Base-by-base conservation (phyloP, 805 yeast species). In the Candida loeiensis region DNA sequence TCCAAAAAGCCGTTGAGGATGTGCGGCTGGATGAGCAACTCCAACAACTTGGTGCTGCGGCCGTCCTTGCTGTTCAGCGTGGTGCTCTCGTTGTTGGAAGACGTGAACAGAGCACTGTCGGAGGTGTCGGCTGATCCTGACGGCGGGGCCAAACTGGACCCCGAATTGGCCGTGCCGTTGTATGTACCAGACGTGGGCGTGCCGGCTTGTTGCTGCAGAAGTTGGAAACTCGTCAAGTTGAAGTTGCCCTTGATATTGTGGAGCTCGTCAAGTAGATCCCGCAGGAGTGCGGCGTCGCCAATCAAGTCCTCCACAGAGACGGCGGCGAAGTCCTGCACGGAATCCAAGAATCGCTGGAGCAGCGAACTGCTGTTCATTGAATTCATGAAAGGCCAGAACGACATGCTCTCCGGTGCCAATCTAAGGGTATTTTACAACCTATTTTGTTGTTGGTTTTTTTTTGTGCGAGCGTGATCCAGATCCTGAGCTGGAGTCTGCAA, bases 11-110 rank as follows among this genome's bases (percentile, higher is more conserved):
- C 77, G 38, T 70, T 73, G 44, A 91, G 59, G 12, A 87, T 78
- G 39, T 80, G 85, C 12, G 93, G 89, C 54, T 85, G 86, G 46
- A 91, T 74, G 40, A 93, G 68, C 52, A 82, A 82, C 52, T 88
- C 93, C 28, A 90, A 71, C 36, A 93, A 72, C 55, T 84, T 82
- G 28, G 60, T 59, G 5, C 69, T 66, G 22, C 70, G 55, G 6
- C 65, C 58, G 37, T 64, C 71, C 39, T 63, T 67, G 32, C 50
- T 47, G 32, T 38, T 49, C 24, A 47, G 48, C 26, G 51, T 53
- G 9, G 41, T 36, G 20, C 40, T 45, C 18, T 63, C 69, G 16
- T 59, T 58, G 44, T 50, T 64, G 12, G 66, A 57, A 4, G 72
- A 66, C 0, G 66, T 48, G 14, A 66, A 48, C 11, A 70, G 64